phyloP scores from a whole-genome alignment of 1,284 basidiomycete genomes.

The Apiotrichum gracile region DNA sequence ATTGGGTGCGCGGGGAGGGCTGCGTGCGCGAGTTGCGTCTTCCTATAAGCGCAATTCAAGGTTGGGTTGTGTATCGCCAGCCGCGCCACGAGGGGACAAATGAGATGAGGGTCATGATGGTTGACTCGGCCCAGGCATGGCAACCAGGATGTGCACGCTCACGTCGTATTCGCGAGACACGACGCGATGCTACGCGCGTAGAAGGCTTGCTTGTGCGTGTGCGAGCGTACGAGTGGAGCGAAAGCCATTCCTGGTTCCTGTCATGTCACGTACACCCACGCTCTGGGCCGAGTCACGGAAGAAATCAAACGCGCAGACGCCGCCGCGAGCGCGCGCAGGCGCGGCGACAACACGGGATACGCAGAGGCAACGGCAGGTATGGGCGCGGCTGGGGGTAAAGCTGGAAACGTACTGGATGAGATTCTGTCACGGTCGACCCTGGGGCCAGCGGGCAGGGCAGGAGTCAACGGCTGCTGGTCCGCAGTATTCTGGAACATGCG shows the following conservation, averaged over 20 bases:
- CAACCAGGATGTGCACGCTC: not conserved
- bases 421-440: not conserved
- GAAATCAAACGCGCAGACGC: not conserved
- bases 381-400: not conserved
- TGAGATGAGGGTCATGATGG: not conserved
- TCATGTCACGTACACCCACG: no score
- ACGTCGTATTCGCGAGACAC: no score
- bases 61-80: not conserved
- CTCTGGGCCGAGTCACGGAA: no score
- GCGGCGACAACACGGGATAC: no score
- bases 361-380: no score
- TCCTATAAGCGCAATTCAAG: not conserved
- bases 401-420: slow-evolving; percentile 1
- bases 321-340: not conserved
- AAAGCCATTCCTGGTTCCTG: no score
- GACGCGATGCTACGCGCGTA: no score
- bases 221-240: no score
- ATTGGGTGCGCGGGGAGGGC: not conserved
- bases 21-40: not conserved
- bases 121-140: not conserved
- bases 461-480: not conserved
- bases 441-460: not conserved
- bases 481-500: not conserved
- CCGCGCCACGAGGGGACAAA: not conserved
- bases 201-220: no score